A percentile compares a stretch with the other conserved stretches of the same genome.
Conservation (phyloP, 257 asterid genomes). For the Solanum phureja region DNA sequence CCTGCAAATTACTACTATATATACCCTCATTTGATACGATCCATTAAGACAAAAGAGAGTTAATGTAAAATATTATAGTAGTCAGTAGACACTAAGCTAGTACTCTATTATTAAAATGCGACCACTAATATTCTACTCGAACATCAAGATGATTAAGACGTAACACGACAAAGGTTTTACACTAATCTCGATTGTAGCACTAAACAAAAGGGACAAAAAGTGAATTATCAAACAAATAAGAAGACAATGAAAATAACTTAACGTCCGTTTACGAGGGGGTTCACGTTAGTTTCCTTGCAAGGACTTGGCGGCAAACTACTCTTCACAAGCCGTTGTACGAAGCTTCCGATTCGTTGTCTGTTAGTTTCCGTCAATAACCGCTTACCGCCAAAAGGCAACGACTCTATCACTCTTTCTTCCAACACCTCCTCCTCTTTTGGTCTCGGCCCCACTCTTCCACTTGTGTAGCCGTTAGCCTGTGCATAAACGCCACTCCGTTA, state of each 20-base stretch:
- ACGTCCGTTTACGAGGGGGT: constrained; percentile 72
- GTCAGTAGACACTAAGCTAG: neutral
- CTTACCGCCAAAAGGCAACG: constrained; percentile 86
- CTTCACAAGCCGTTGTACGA: constrained; percentile 76
- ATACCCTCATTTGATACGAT: neutral
- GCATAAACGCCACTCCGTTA: neutral
- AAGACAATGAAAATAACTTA: constrained; percentile 5
- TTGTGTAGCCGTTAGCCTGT: constrained; percentile 47
- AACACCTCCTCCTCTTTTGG: constrained; percentile 24
- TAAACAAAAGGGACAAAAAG: neutral
- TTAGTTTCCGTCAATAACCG: constrained; percentile 80
- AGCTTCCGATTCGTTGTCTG: constrained; percentile 54
- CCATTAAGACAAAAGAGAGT: neutral
- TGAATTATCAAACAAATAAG: neutral
- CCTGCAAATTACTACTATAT: too few species aligned
- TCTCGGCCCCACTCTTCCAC: constrained; percentile 9
- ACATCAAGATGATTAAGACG: neutral
- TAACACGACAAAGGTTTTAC: neutral
- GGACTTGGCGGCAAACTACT: constrained; percentile 91
- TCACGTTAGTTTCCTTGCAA: constrained; percentile 75
- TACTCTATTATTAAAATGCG: neutral
- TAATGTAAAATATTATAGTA: neutral
- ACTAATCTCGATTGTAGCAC: neutral
- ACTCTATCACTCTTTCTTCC: constrained; percentile 60
- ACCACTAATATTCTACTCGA: neutral